phyloP scores from a whole-genome alignment of 2,329 filamentous ascomycete species.

The Botrytis hyacinthi region DNA sequence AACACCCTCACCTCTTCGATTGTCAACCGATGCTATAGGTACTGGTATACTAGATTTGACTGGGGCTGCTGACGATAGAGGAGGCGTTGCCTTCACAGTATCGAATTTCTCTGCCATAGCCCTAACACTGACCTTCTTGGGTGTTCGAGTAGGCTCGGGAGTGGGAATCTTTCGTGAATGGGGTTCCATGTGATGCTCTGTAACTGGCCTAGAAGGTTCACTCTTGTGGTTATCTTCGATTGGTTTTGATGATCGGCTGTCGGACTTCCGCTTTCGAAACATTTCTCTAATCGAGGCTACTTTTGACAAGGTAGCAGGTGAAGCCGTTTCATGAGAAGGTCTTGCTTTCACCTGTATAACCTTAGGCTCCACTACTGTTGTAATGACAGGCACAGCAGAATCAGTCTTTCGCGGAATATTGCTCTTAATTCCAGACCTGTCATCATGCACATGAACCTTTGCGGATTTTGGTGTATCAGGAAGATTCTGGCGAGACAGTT shows the following conservation, averaged over 20 bases:
- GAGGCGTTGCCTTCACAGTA: constrained; percentile 18
- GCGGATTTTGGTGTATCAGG: background rate
- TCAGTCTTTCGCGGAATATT: background rate
- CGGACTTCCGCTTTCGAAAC: constrained; percentile 16
- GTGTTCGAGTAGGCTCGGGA: background rate
- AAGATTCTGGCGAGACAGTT: background rate
- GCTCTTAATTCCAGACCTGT: background rate
- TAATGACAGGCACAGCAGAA: background rate
- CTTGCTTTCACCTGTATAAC: background rate
- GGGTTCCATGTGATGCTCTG: background rate
- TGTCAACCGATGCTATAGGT: constrained; percentile 15
- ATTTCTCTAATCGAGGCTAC: constrained; percentile 19
- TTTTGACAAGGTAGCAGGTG: constrained; percentile 13
- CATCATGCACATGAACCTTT: background rate
- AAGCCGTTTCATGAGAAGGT: background rate
- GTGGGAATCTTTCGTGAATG: background rate
- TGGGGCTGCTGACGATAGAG: constrained; percentile 22
- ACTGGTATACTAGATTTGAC: constrained; percentile 6
- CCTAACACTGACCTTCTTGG: constrained; percentile 30
- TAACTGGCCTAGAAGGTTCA: background rate
- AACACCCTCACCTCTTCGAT: constrained; percentile 19
- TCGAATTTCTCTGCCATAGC: constrained; percentile 37
- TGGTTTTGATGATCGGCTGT: constrained; percentile 11
- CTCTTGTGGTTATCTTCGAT: background rate
- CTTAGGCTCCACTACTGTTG: background rate